A percentile compares a stretch with the other conserved stretches of the same genome.
phyloP scores from a whole-genome alignment of 441 rosid species.

The Gossypium davidsonii region DNA sequence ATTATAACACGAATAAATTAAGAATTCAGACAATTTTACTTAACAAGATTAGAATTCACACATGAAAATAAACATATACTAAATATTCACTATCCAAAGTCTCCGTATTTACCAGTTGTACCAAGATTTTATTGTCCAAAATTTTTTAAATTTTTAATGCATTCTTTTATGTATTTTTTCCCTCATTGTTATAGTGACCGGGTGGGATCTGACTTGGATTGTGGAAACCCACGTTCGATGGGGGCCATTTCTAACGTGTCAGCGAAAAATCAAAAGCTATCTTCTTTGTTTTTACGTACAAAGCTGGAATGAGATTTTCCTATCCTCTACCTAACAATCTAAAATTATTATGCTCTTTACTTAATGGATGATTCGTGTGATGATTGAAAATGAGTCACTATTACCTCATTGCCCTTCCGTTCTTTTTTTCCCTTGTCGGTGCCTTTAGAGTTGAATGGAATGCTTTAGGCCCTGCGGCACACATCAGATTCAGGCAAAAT shows the following conservation, averaged over 20 bases:
- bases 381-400: neutral
- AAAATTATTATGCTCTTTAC: neutral
- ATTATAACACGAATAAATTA: no score
- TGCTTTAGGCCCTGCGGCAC: neutral
- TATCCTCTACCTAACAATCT: conserved; percentile 16
- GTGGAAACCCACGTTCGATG: conserved; percentile 26
- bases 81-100: no score
- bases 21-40: no score
- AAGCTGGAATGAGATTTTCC: neutral
- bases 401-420: neutral
- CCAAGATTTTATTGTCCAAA: no score
- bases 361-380: neutral
- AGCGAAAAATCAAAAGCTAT: neutral
- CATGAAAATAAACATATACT: no score
- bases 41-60: no score
- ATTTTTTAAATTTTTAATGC: neutral
- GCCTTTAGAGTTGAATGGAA: neutral
- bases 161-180: neutral
- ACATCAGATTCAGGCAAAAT: neutral
- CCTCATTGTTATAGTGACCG: neutral
- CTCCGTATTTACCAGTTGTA: no score
- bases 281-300: neutral
- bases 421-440: neutral
- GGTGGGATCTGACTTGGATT: conserved; percentile 42
- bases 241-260: conserved; percentile 22